Evolutionary conservation across 352 stramenopile genomes (phyloP).

Genomic region (Sclerospora graminicola): DNA sequence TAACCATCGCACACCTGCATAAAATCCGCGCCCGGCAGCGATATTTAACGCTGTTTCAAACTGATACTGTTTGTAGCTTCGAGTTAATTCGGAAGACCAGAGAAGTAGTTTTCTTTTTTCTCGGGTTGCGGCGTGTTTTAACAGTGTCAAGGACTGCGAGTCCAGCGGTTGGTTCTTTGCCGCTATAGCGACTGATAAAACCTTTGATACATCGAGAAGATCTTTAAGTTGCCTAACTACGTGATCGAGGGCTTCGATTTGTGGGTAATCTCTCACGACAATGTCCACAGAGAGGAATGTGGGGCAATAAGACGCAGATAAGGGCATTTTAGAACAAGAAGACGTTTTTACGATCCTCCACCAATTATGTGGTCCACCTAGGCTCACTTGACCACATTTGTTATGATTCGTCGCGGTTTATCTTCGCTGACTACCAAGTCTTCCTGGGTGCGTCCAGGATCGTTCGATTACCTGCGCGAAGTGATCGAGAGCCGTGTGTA

Average conservation of each 20-base stretch:
- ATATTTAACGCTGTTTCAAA: constrained; percentile 24
- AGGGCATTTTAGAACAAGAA: no score
- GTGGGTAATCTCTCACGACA: constrained; percentile 11
- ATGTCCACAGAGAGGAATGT: constrained; percentile 24
- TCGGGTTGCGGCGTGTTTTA: constrained; percentile 17
- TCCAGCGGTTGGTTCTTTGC: constrained; percentile 9
- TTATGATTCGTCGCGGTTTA: constrained; percentile 35
- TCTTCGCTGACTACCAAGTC: constrained; percentile 20
- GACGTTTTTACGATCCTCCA: no score
- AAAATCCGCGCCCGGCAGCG: constrained; percentile 15
- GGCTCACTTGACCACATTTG: no score
- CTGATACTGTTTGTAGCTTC: constrained; percentile 27
- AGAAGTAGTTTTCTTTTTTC: constrained; percentile 19
- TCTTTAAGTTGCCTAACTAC: constrained; percentile 14
- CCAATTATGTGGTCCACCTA: no score
- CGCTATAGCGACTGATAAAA: constrained; percentile 21
- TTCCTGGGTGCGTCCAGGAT: constrained; percentile 55
- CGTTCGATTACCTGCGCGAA: constrained; percentile 69
- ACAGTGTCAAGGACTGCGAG: constrained; percentile 10
- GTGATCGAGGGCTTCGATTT: constrained; percentile 21
- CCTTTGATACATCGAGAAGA: constrained; percentile 22
- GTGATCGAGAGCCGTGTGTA: constrained; percentile 79
- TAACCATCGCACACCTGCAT: constrained; percentile 21
- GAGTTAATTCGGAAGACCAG: constrained; percentile 31
- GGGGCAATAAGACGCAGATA: neutral